These are phyloP conservation scores for Mycena haematopus DNA, from an alignment of 768 basidiomycete species.

Conservation along the genomic window DNA sequence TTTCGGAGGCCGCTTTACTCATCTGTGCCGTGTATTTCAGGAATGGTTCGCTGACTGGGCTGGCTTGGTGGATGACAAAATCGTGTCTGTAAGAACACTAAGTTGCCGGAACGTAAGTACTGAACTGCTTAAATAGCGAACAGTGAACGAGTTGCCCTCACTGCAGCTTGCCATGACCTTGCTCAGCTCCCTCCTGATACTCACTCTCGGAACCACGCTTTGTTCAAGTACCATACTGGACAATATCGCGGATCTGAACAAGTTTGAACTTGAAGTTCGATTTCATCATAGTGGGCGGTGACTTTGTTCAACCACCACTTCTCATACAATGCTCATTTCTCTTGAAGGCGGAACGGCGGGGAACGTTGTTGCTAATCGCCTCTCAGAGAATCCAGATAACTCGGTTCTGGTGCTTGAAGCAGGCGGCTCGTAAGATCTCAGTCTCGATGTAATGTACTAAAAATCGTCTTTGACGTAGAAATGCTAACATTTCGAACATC, in stretches of 20 bases:
- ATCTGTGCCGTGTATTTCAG: not conserved
- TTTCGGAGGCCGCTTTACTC: not conserved
- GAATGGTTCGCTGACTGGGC: not conserved
- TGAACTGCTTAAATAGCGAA: too few species aligned
- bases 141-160: not conserved
- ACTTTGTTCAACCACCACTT: too few species aligned
- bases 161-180: not conserved
- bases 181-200: not conserved
- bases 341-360: constrained; percentile 34
- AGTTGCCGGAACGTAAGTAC: too few species aligned
- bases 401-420: constrained; percentile 37
- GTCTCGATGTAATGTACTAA: not conserved
- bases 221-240: constrained; percentile 3
- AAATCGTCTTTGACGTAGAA: not conserved
- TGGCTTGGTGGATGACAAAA: too few species aligned
- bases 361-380: constrained; percentile 35
- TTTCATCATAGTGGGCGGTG: constrained; percentile 15
- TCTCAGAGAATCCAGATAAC: constrained; percentile 32
- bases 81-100: too few species aligned
- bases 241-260: constrained; percentile 3
- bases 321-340: not conserved
- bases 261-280: constrained; percentile 14
- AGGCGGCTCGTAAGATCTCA: constrained; percentile 30
- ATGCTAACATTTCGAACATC: constrained; percentile 7
- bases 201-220: not conserved